These are phyloP conservation scores for Ajuga chamaepitys DNA, from an alignment of 257 asterid species.

Conservation along the genomic window DNA sequence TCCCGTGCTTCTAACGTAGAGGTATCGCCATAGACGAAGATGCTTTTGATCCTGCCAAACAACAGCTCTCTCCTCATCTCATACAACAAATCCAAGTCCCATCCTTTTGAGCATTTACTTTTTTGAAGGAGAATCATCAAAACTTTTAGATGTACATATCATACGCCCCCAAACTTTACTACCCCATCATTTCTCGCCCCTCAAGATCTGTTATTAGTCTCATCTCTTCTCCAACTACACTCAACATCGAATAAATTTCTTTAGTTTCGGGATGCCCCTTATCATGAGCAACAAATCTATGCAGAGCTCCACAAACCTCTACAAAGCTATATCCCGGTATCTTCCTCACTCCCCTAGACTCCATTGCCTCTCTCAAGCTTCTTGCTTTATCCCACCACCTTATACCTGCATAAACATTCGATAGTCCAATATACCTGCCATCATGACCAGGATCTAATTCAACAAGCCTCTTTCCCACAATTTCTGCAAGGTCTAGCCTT, in stretches of 20 bases:
- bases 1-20: too few relatives aligned
- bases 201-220: conserved; percentile 25
- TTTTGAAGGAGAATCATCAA: too few relatives aligned
- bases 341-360: conserved; percentile 65
- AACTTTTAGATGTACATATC: too few relatives aligned
- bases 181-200: conserved; percentile 13
- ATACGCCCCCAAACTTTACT: too few relatives aligned
- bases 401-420: conserved; percentile 53
- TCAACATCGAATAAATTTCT: conserved; percentile 37
- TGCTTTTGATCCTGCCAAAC: too few relatives aligned
- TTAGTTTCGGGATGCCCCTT: conserved; percentile 40
- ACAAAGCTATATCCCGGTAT: conserved; percentile 55
- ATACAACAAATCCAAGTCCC: too few relatives aligned
- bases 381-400: conserved; percentile 61
- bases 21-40: too few relatives aligned
- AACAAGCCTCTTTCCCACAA: conserved; percentile 54
- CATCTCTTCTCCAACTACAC: conserved; percentile 37
- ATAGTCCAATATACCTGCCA: conserved; percentile 69
- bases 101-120: too few relatives aligned
- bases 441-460: conserved; percentile 62
- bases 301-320: conserved; percentile 48
- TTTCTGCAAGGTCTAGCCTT: conserved; percentile 49
- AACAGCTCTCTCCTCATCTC: too few relatives aligned
- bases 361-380: conserved; percentile 57
- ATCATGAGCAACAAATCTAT: conserved; percentile 64